Percentiles rank a stretch among this genome's conserved stretches.
Evolutionary conservation across 148 eudicot species (phyloP).

Genomic region (Rhododendron henanense): DNA sequence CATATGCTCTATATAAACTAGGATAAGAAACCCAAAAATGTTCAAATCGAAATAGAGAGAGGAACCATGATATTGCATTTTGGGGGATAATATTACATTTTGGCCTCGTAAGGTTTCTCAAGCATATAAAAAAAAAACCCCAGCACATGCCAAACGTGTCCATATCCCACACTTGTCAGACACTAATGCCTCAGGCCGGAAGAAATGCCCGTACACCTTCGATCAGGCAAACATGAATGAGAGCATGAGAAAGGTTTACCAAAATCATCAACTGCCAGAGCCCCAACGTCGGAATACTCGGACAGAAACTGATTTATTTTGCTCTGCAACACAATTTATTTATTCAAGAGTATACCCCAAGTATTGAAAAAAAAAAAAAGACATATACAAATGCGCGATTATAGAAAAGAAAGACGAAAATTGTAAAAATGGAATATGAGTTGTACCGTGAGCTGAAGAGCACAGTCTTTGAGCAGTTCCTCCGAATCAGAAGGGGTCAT

Average conservation of each 20-base stretch:
- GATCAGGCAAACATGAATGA: too few species aligned
- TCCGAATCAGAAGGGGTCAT: slow-evolving; percentile 31
- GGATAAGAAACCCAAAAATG: background rate
- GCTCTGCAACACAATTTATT: slow-evolving; percentile 19
- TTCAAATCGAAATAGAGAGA: background rate
- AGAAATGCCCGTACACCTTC: too few species aligned
- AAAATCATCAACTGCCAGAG: too few species aligned
- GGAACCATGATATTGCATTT: background rate
- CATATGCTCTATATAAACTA: background rate
- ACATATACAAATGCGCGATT: background rate
- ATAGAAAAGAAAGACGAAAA: too few species aligned
- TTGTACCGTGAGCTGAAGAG: slow-evolving; percentile 43
- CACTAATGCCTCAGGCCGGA: background rate
- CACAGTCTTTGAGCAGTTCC: slow-evolving; percentile 27
- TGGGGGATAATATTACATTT: background rate
- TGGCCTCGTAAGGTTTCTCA: background rate
- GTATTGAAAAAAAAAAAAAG: background rate
- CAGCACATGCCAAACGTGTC: background rate
- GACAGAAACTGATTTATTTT: slow-evolving; percentile 37
- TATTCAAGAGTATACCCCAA: background rate
- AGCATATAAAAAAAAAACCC: background rate
- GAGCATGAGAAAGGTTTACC: too few species aligned
- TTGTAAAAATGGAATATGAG: too few species aligned
- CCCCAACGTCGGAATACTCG: too few species aligned
- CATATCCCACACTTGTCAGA: background rate